Conservation (phyloP, 768 basidiomycete species). For the Trametes meyenii region DNA sequence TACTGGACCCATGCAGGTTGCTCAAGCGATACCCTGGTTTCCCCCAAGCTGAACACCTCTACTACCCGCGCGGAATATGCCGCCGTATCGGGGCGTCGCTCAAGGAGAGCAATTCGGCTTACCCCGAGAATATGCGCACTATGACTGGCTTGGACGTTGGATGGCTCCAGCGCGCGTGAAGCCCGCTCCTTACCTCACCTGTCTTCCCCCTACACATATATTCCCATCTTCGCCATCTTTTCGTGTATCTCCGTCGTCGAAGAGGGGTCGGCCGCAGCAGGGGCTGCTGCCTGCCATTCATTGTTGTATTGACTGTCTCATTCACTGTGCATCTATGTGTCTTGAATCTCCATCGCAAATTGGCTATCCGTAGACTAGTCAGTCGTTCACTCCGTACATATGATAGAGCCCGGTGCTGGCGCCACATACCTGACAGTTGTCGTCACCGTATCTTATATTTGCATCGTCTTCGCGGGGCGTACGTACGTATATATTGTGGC, state of each 20-base stretch:
- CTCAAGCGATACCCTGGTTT: slow-evolving; percentile 78
- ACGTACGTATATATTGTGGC: background rate
- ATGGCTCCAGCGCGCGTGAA: slow-evolving; percentile 56
- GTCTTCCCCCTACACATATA: slow-evolving; percentile 1
- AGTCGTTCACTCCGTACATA: background rate
- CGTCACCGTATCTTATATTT: background rate
- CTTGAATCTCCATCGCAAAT: background rate
- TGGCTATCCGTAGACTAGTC: slow-evolving; percentile 4
- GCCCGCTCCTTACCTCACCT: background rate
- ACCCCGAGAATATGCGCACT: slow-evolving; percentile 72
- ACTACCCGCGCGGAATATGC: slow-evolving; percentile 81
- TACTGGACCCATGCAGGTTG: slow-evolving; percentile 41
- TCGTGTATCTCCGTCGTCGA: background rate
- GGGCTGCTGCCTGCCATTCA: background rate
- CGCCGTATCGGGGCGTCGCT: slow-evolving; percentile 68
- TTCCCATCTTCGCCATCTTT: slow-evolving; percentile 5
- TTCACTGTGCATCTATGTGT: background rate
- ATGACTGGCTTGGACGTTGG: slow-evolving; percentile 87
- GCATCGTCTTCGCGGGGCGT: background rate
- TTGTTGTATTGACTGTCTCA: slow-evolving; percentile 5
- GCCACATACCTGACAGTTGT: slow-evolving; percentile 4
- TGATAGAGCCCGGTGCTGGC: slow-evolving; percentile 20
- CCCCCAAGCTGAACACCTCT: slow-evolving; percentile 85
- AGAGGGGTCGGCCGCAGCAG: background rate
- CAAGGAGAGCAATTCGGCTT: slow-evolving; percentile 75